These are phyloP conservation scores for Lathyrus sativus DNA, from an alignment of 306 rosid species.

Conservation along the genomic window DNA sequence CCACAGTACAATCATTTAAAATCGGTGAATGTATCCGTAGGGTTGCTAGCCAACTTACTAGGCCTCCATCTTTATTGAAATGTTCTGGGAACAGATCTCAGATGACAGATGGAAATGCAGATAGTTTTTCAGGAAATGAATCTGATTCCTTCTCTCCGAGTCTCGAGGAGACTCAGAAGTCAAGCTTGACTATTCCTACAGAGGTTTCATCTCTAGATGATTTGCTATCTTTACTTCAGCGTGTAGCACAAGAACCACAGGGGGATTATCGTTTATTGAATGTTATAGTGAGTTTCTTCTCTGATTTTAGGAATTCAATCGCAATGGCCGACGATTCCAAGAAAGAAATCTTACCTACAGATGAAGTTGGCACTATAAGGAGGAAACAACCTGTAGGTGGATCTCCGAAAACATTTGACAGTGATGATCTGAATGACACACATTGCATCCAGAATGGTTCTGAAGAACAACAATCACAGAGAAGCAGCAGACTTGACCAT, in stretches of 20 bases:
- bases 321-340: constrained; percentile 45
- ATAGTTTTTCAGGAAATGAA: constrained; percentile 45
- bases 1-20: constrained; percentile 70
- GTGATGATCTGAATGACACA: constrained; percentile 76
- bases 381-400: constrained; percentile 46
- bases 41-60: constrained; percentile 86
- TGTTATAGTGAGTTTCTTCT: constrained; percentile 70
- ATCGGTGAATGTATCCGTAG: constrained; percentile 90
- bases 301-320: constrained; percentile 83
- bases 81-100: constrained; percentile 54
- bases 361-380: constrained; percentile 60
- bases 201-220: constrained; percentile 70
- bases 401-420: constrained; percentile 72
- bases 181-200: constrained; percentile 41
- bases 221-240: constrained; percentile 68
- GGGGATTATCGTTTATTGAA: constrained; percentile 50
- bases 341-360: constrained; percentile 42
- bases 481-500: constrained; percentile 51
- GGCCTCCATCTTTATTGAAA: constrained; percentile 56
- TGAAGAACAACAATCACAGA: constrained; percentile 63
- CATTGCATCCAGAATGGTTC: constrained; percentile 70
- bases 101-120: constrained; percentile 49
- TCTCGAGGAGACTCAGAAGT: constrained; percentile 53
- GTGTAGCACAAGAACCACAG: constrained; percentile 67
- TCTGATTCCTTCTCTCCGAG: constrained; percentile 45